phyloP scores from a whole-genome alignment of 1,139 yeast species.

The Torulaspora globosa region DNA sequence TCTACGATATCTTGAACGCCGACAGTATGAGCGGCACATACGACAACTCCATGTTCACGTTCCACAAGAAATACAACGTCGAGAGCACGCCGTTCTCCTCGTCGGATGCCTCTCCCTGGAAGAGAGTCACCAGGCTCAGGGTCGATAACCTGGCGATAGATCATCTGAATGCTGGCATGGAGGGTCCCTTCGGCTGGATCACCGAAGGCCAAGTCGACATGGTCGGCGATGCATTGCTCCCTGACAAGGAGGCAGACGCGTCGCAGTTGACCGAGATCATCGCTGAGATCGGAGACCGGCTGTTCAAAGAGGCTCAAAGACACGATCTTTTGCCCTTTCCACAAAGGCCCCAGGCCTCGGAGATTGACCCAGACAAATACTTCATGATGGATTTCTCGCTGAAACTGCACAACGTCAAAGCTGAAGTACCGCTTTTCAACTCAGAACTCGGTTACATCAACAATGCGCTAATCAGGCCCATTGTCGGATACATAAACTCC shows the following conservation, averaged over 20 bases:
- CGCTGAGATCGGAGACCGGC: conserved; percentile 25
- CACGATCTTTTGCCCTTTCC: conserved; percentile 22
- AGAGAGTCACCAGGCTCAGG: conserved; percentile 69
- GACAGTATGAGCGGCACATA: conserved; percentile 84
- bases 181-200: conserved; percentile 98
- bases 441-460: conserved; percentile 82
- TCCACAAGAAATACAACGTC: conserved; percentile 66
- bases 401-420: conserved; percentile 77
- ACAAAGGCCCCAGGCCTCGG: conserved; percentile 24
- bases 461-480: conserved; percentile 87
- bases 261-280: conserved; percentile 25
- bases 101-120: conserved; percentile 43
- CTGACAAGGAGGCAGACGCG: conserved; percentile 28
- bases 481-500: conserved; percentile 91
- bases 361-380: conserved; percentile 45
- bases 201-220: conserved; percentile 86
- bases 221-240: conserved; percentile 65
- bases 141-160: conserved; percentile 83
- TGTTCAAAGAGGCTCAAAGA: conserved; percentile 27
- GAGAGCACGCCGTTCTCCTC: conserved; percentile 12
- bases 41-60: conserved; percentile 87
- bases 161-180: conserved; percentile 82
- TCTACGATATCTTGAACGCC: conserved; percentile 81
- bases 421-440: conserved; percentile 81
- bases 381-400: conserved; percentile 76